Evolutionary conservation across 345 rosid genomes (phyloP).

Genomic region (Eucalyptus virginea): DNA sequence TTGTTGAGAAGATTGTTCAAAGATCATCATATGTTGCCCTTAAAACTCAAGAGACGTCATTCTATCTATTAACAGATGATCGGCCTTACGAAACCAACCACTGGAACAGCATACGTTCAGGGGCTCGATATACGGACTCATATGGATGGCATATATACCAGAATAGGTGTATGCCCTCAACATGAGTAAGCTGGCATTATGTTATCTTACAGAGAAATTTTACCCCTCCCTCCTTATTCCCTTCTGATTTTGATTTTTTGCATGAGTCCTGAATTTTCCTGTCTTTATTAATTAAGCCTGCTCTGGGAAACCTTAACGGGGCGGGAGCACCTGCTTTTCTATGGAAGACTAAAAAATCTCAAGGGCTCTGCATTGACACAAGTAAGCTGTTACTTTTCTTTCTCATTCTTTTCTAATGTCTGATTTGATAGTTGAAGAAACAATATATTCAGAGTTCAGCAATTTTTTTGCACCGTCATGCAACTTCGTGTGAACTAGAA

Average conservation of each 20-base stretch:
- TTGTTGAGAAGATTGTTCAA: neutral
- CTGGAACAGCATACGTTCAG: constrained; percentile 69
- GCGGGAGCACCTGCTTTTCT: constrained; percentile 85
- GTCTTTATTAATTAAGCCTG: constrained; percentile 32
- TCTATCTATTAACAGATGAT: constrained; percentile 54
- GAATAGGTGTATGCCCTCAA: constrained; percentile 98
- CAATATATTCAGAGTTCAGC: neutral
- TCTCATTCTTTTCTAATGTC: neutral
- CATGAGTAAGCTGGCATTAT: constrained; percentile 55
- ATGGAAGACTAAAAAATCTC: constrained; percentile 93
- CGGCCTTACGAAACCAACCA: constrained; percentile 75
- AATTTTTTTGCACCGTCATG: neutral
- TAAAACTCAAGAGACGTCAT: neutral
- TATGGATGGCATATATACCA: constrained; percentile 79
- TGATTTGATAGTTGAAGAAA: neutral
- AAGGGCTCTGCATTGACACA: constrained; percentile 53
- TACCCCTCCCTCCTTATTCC: neutral
- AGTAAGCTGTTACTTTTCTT: constrained; percentile 18
- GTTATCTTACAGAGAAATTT: neutral
- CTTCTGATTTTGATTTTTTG: neutral
- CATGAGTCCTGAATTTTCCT: neutral
- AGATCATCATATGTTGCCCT: neutral
- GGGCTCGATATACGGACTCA: constrained; percentile 58
- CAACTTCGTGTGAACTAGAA: neutral
- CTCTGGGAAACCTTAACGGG: constrained; percentile 94